phyloP scores from a whole-genome alignment of 75 land plant species.

The Azolla pinnata region DNA sequence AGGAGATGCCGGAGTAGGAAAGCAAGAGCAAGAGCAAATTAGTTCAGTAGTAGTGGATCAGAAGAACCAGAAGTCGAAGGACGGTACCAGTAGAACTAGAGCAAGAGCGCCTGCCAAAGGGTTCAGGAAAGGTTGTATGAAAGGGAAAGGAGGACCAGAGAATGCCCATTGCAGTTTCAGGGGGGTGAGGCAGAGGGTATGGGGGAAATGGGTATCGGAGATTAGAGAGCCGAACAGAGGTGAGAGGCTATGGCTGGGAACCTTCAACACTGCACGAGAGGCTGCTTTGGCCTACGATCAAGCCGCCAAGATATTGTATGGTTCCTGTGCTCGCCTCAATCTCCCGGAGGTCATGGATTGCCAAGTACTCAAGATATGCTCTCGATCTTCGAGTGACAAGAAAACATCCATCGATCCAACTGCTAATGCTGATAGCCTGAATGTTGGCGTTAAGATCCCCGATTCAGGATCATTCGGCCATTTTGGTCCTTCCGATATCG shows the following conservation, averaged over 20 bases:
- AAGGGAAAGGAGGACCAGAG: conserved; percentile 70
- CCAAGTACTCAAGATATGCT: neutral
- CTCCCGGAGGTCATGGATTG: conserved; percentile 17
- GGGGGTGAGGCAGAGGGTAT: conserved; percentile 53
- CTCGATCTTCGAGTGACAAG: conserved; percentile 5
- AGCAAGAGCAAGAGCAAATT: no score
- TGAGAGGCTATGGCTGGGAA: conserved; percentile 50
- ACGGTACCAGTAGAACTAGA: conserved; percentile 23
- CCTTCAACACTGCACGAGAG: conserved; percentile 39
- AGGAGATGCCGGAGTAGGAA: no score
- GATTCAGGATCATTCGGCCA: neutral
- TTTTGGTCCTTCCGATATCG: neutral
- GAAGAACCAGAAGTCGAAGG: neutral
- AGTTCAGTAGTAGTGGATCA: no score
- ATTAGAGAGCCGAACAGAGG: conserved; percentile 54
- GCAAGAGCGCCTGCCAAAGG: conserved; percentile 47
- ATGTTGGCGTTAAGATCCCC: neutral
- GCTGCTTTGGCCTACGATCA: conserved; percentile 53
- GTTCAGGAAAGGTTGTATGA: conserved; percentile 73
- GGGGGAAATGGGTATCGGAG: conserved; percentile 67
- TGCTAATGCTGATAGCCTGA: neutral
- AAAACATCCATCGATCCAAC: no score
- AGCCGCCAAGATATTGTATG: conserved; percentile 58
- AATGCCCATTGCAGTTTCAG: conserved; percentile 41
- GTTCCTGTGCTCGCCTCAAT: conserved; percentile 47